Evolutionary conservation across 2,329 filamentous ascomycete genomes (phyloP), one percentile per base, ranked within the genome.

Genomic region (Verticillium klebahnii): DNA sequence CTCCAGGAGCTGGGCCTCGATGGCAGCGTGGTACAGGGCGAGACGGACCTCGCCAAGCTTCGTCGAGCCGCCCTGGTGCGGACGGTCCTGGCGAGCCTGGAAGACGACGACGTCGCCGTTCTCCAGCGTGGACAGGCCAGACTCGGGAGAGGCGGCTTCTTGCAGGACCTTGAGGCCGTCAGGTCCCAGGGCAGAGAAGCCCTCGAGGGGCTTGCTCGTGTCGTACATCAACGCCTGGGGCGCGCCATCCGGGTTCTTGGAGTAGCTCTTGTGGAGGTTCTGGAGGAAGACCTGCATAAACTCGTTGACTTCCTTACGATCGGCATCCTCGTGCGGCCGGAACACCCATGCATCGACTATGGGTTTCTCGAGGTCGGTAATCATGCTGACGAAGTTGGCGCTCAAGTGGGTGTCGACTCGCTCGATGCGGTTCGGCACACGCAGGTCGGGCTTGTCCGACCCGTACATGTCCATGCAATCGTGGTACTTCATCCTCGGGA

Each of bases 381-480:
- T 90, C 82, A 92, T 97, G 68, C 81, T 78, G 52, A 90, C 80
- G 14, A 97, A 88, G 62, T 89, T 82, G 7, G 76, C 70, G 8
- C 86, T 83, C 5, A 90, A 78, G 61, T 89, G 74, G 64, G 89
- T 77, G 23, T 89, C 86, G 45, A 97, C 80, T 1, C 80, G 80
- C 59, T 77, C 80, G 64, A 96, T 91, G 83, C 92, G 77, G 31
- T 87, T 88, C 1, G 85, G 84, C 40, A 93, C 89, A 19, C 95
- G 86, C 11, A 94, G 77, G 71, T 99, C 95, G 4, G 95, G 95
- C 74, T 99, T 99, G 75, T 99, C 95, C 5, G 87, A 90, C 12
- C 95, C 95, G 70, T 93, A 96, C 2, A 77, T 79, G 1, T 83
- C 78, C 88, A 99, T 98, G 19, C 89, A 90, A 45, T 90, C 80